These are phyloP conservation scores for Osmanthus fragrans DNA, from an alignment of 257 asterid genomes.

Conservation along the genomic window DNA sequence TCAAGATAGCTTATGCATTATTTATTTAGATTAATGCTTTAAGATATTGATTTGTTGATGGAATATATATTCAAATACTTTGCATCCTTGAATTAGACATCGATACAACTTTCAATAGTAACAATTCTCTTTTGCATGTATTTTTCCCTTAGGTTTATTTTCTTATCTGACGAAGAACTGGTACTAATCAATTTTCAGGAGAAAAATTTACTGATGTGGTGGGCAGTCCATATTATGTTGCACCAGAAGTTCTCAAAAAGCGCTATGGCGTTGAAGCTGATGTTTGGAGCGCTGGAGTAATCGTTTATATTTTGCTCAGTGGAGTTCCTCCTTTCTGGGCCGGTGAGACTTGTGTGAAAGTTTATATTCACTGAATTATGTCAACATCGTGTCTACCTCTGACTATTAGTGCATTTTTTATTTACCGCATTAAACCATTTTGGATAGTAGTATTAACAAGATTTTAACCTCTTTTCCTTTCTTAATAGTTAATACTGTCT, in stretches of 20 bases:
- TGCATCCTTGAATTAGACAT: not conserved
- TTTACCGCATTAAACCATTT: not conserved
- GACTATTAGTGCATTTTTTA: not conserved
- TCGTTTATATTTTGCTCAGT: constrained; percentile 84
- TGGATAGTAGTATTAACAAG: not conserved
- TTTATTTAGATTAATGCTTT: not conserved
- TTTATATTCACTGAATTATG: not conserved
- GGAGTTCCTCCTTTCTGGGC: constrained; percentile 99
- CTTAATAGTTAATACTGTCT: not conserved
- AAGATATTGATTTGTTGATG: not conserved
- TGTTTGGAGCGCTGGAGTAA: constrained; percentile 98
- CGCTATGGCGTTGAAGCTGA: constrained; percentile 93
- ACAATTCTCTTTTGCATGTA: not conserved
- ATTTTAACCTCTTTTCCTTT: not conserved
- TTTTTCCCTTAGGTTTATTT: not conserved
- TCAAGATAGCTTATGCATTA: not conserved
- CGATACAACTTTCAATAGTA: not conserved
- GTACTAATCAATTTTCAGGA: constrained; percentile 45
- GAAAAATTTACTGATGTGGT: constrained; percentile 83
- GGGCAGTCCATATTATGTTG: constrained; percentile 96
- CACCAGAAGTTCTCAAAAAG: constrained; percentile 90
- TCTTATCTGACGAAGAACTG: not conserved
- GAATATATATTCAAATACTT: not conserved
- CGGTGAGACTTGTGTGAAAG: constrained; percentile 50
- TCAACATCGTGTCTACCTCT: not conserved